A percentile compares a stretch with the other conserved stretches of the same genome.
Conservation (phyloP, 2,329 filamentous ascomycete species). For the Penicillium brevicompactum region DNA sequence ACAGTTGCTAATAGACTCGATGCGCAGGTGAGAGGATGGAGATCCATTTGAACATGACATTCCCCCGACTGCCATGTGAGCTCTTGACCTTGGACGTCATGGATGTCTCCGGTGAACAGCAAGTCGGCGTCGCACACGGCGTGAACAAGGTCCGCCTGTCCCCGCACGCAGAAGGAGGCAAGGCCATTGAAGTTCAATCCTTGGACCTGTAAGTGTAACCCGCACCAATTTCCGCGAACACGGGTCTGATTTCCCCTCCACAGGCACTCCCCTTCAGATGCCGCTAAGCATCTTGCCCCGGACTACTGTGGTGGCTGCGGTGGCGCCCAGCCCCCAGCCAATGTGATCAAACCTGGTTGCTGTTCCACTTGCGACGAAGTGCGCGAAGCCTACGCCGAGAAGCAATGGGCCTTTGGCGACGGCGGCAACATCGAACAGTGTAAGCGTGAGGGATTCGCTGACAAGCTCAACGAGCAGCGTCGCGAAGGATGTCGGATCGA, state of each 20-base stretch:
- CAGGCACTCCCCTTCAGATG: slow-evolving; percentile 68
- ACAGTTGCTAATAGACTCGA: slow-evolving; percentile 15
- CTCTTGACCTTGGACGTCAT: slow-evolving; percentile 96
- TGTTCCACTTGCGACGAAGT: slow-evolving; percentile 98
- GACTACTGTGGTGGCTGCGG: slow-evolving; percentile 94
- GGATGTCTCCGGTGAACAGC: slow-evolving; percentile 97
- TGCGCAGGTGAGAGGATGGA: slow-evolving; percentile 90
- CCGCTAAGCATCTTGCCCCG: slow-evolving; percentile 78
- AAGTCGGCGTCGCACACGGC: slow-evolving; percentile 90
- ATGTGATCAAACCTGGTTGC: slow-evolving; percentile 78
- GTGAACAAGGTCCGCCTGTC: slow-evolving; percentile 86
- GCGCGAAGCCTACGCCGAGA: slow-evolving; percentile 84
- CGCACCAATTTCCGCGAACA: background rate
- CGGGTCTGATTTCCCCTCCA: slow-evolving; percentile 6
- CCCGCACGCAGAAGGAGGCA: slow-evolving; percentile 72
- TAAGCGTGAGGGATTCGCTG: slow-evolving; percentile 87
- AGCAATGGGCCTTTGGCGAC: slow-evolving; percentile 90
- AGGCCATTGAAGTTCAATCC: slow-evolving; percentile 69
- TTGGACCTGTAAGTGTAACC: slow-evolving; percentile 64
- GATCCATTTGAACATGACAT: slow-evolving; percentile 96
- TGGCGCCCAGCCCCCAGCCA: slow-evolving; percentile 71
- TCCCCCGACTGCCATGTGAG: slow-evolving; percentile 91
- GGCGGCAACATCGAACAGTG: slow-evolving; percentile 95
- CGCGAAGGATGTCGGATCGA: slow-evolving; percentile 94
- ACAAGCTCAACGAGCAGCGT: slow-evolving; percentile 83